phyloP scores from a whole-genome alignment of 306 rosid genomes.

The Prunus campanulata region DNA sequence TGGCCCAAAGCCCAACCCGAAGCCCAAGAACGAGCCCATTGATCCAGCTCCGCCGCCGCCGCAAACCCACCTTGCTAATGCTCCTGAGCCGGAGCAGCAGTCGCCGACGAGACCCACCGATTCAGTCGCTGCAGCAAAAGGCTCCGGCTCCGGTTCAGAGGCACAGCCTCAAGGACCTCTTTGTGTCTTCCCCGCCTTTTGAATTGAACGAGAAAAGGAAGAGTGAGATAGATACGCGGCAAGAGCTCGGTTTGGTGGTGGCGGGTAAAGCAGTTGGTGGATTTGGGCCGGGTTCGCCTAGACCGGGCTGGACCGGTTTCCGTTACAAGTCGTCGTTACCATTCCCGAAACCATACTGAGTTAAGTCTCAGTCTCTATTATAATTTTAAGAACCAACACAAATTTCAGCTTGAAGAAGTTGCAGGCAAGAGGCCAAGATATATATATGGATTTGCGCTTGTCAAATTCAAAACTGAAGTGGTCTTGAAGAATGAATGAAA shows the following conservation, averaged over 20 bases:
- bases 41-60: constrained; percentile 57
- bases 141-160: constrained; percentile 31
- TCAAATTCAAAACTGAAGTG: too few relatives aligned
- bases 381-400: too few relatives aligned
- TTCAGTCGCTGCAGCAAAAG: constrained; percentile 26
- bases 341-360: constrained; percentile 42
- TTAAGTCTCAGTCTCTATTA: too few relatives aligned
- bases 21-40: constrained; percentile 83
- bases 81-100: constrained; percentile 49
- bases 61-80: constrained; percentile 58
- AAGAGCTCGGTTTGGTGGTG: constrained; percentile 14
- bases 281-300: constrained; percentile 40
- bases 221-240: background rate
- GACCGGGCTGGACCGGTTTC: constrained; percentile 64
- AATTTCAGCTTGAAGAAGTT: background rate
- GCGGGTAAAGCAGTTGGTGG: constrained; percentile 15
- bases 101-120: constrained; percentile 33
- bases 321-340: constrained; percentile 52
- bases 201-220: constrained; percentile 18
- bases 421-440: too few relatives aligned
- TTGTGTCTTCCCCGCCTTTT: constrained; percentile 61
- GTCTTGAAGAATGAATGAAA: background rate
- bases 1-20: constrained; percentile 59
- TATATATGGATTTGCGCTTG: too few relatives aligned
- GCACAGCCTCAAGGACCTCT: constrained; percentile 62